These are phyloP conservation scores for Isabelozyma rhagii DNA, from an alignment of 805 yeast genomes.

Conservation along the genomic window DNA sequence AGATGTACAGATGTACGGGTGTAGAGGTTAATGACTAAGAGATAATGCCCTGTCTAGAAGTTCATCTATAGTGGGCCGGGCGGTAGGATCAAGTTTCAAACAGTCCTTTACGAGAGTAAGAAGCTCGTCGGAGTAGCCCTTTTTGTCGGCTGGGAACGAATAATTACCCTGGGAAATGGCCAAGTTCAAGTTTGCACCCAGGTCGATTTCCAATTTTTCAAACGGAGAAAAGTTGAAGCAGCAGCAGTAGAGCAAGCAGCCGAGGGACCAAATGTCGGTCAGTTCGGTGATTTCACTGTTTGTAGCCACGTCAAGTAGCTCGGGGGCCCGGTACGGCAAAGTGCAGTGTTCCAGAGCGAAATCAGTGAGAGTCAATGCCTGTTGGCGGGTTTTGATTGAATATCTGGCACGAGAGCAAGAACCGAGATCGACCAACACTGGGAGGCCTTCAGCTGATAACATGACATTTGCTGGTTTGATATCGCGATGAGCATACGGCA, in stretches of 20 bases:
- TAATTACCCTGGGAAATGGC: constrained; percentile 72
- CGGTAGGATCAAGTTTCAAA: constrained; percentile 54
- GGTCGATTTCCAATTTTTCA: constrained; percentile 73
- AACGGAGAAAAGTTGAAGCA: constrained; percentile 84
- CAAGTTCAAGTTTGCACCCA: constrained; percentile 77
- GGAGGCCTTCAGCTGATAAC: constrained; percentile 69
- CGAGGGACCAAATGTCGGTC: constrained; percentile 89
- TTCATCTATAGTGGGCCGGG: constrained; percentile 63
- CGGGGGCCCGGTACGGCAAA: constrained; percentile 87
- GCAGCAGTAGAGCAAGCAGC: constrained; percentile 75
- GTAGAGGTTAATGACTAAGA: constrained; percentile 7
- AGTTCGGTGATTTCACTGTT: constrained; percentile 65
- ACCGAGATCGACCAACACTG: constrained; percentile 83
- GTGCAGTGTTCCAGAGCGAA: constrained; percentile 83
- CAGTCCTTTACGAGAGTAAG: constrained; percentile 58
- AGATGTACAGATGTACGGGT: not conserved
- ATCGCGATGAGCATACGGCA: constrained; percentile 82
- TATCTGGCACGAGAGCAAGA: constrained; percentile 67
- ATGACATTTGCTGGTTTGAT: constrained; percentile 87
- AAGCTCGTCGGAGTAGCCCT: constrained; percentile 52
- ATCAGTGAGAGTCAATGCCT: constrained; percentile 76
- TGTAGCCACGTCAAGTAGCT: constrained; percentile 71
- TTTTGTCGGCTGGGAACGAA: constrained; percentile 50
- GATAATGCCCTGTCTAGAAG: constrained; percentile 51
- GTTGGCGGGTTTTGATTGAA: constrained; percentile 54